A percentile compares a stretch with the other conserved stretches of the same genome.
These are phyloP conservation scores for Bifiguratus adelaidae DNA, from an alignment of 192 early-diverging fungal genomes.

Conservation along the genomic window DNA sequence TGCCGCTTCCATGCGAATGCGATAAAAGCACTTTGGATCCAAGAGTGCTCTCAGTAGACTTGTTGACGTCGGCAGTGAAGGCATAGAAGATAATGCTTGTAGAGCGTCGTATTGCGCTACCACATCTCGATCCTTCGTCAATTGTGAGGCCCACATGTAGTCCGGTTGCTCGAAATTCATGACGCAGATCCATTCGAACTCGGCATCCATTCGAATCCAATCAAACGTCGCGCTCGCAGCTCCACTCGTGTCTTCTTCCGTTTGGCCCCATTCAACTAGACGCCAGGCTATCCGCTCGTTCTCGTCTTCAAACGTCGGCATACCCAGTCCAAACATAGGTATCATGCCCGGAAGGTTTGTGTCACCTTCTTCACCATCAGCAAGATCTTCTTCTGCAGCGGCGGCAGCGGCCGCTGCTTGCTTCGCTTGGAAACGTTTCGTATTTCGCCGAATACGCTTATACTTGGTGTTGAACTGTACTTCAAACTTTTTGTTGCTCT, in stretches of 20 bases:
- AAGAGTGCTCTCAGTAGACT: slow-evolving; percentile 65
- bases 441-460: slow-evolving; percentile 85
- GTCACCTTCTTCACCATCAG: slow-evolving; percentile 54
- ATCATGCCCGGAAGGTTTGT: slow-evolving; percentile 39
- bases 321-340: slow-evolving; percentile 26
- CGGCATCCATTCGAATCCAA: slow-evolving; percentile 94
- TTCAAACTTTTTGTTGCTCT: slow-evolving; percentile 63
- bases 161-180: slow-evolving; percentile 81
- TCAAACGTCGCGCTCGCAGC: slow-evolving; percentile 68
- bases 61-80: slow-evolving; percentile 54
- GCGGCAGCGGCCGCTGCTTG: slow-evolving; percentile 59
- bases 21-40: slow-evolving; percentile 75
- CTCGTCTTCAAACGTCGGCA: slow-evolving; percentile 43
- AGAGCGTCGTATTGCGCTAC: slow-evolving; percentile 81
- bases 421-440: slow-evolving; percentile 58
- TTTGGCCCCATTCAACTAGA: slow-evolving; percentile 70
- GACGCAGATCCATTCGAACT: slow-evolving; percentile 86
- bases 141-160: slow-evolving; percentile 93
- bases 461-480: slow-evolving; percentile 97
- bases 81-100: slow-evolving; percentile 10
- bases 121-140: slow-evolving; percentile 84
- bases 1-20: slow-evolving; percentile 76
- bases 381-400: slow-evolving; percentile 48
- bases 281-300: slow-evolving; percentile 60
- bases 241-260: slow-evolving; percentile 52